Evolutionary conservation across 768 basidiomycete species (phyloP), one percentile per base, ranked within the genome.

Genomic region (Solioccasus polychromus): DNA sequence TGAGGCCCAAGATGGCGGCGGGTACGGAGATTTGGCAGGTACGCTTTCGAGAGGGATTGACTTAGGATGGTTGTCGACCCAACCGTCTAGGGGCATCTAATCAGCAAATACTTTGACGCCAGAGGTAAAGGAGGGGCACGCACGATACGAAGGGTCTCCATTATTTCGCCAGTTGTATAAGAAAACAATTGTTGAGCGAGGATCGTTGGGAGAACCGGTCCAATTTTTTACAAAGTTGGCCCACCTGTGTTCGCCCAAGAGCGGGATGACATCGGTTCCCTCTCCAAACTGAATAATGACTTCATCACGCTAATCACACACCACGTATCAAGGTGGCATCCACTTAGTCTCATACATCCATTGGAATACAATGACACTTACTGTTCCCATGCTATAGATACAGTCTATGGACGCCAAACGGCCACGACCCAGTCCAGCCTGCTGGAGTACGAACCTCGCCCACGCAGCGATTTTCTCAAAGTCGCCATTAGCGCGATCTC

Each of bases 131-230:
- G 11, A 15, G 14, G 17, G 5, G 5, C 17, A 18, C 32, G 49
- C 22, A 67, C 65, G 64, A 26, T 57, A 59, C 28, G 53, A 43
- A 25, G 65, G 65, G 35, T 65, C 63, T 7, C 64, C 65, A 2
- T 65, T 59, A 10, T 57, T 55, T 22, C 42, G 50, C 63, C 60
- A 65, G 39, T 67, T 65, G 31, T 67, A 65, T 19, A 57, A 23
- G 31, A 67, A 65, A 4, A 63, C 51, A 6, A 44, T 40, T 1
- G 61, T 64, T 1, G 65, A 39, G 3, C 25, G 40, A 12, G 25
- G 20, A 28, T 62, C 50, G 4, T 53, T n/a, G n/a, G 47, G 48
- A 15, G 23, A 1, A 2, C 50, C 50, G 1, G 12, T n/a, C 49
- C 57, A 59, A 3, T n/a, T n/a, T 20, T 25, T 46, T 5, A 38